Conservation (phyloP, 2,329 filamentous ascomycete species). For the Pseudogymnoascus pannorum region DNA sequence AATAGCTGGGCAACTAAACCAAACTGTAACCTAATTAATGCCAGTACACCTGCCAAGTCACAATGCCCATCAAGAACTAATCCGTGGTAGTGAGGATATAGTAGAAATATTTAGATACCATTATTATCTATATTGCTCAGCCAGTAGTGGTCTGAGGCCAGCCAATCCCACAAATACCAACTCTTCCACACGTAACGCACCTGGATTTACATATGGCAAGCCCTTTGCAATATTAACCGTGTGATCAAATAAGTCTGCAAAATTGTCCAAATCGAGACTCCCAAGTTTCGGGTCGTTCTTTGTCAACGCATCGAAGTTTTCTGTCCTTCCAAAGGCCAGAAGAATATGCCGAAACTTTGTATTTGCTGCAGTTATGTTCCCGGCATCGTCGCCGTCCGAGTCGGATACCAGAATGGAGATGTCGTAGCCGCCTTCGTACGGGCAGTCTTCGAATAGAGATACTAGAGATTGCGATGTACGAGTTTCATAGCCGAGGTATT, state of each 20-base stretch:
- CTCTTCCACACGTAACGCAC: neutral
- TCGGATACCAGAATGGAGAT: slow-evolving; percentile 78
- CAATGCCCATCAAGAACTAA: neutral
- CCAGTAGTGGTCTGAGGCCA: slow-evolving; percentile 3
- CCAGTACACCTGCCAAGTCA: neutral
- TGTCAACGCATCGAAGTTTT: slow-evolving; percentile 70
- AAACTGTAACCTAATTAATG: neutral
- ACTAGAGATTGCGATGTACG: slow-evolving; percentile 61
- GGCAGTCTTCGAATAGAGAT: slow-evolving; percentile 68
- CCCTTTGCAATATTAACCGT: slow-evolving; percentile 62
- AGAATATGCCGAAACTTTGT: slow-evolving; percentile 62
- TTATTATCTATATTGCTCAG: neutral
- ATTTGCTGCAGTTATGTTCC: slow-evolving; percentile 21
- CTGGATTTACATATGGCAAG: neutral
- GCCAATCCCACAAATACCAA: neutral
- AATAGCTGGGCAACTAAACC: neutral
- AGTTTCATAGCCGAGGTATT: slow-evolving; percentile 79
- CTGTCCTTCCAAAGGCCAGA: slow-evolving; percentile 73
- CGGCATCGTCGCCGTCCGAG: slow-evolving; percentile 48
- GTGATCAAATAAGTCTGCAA: slow-evolving; percentile 68
- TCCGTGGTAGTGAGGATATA: neutral
- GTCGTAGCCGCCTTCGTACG: slow-evolving; percentile 72
- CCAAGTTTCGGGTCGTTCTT: slow-evolving; percentile 52
- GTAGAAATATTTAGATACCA: neutral
- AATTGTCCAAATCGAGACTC: slow-evolving; percentile 49